phyloP scores from a whole-genome alignment of 108 stramenopile species.

The Hondaea fermentalgiana region DNA sequence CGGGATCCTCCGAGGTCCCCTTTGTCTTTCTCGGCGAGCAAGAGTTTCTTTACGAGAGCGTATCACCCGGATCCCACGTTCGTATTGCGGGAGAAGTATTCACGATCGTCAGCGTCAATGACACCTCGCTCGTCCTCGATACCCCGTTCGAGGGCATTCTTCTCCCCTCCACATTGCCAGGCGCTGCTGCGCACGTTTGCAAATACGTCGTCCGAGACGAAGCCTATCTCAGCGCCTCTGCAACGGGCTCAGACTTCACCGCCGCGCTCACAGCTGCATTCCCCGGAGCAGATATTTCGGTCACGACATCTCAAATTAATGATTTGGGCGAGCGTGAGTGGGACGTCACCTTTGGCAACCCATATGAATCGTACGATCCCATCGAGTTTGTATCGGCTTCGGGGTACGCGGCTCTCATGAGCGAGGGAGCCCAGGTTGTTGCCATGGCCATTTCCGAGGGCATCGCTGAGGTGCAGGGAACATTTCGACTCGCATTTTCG shows the following conservation, averaged over 20 bases:
- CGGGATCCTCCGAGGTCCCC: neutral
- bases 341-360: neutral
- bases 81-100: neutral
- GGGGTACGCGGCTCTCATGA: neutral
- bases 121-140: neutral
- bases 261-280: neutral
- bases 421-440: neutral
- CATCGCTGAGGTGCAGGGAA: neutral
- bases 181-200: neutral
- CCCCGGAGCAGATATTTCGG: neutral
- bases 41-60: neutral
- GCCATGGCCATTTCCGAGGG: neutral
- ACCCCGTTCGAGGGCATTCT: neutral
- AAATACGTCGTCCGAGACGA: neutral
- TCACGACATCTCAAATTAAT: neutral
- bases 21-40: neutral
- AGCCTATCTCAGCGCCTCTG: neutral
- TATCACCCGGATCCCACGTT: neutral
- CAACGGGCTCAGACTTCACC: neutral
- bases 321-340: neutral
- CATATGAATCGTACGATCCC: neutral
- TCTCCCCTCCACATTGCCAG: neutral
- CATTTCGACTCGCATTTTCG: constrained; percentile 1
- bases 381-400: neutral
- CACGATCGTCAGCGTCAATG: neutral